These are phyloP conservation scores for Calophaca sinica DNA, from an alignment of 306 rosid genomes.

Conservation along the genomic window DNA sequence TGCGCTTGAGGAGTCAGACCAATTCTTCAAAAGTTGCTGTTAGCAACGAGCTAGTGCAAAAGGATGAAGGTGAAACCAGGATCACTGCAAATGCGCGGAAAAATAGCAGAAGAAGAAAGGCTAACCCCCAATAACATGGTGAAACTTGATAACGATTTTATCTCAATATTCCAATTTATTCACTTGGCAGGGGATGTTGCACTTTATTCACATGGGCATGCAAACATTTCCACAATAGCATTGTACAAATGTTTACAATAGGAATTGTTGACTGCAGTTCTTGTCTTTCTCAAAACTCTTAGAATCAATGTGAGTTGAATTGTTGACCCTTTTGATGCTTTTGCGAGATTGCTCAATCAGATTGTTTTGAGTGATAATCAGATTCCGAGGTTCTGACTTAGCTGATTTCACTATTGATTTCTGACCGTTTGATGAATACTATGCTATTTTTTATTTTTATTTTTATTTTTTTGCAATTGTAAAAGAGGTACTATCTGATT, in stretches of 20 bases:
- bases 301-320: too few species aligned
- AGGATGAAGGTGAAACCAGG: constrained; percentile 8
- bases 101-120: constrained; percentile 25
- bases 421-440: constrained; percentile 32
- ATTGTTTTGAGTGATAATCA: constrained; percentile 31
- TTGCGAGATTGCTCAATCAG: constrained; percentile 36
- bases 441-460: not conserved
- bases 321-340: constrained; percentile 51
- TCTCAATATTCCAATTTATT: too few species aligned
- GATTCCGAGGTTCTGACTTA: constrained; percentile 23
- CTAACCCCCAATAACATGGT: constrained; percentile 22
- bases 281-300: too few species aligned
- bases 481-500: constrained; percentile 17
- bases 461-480: constrained; percentile 12
- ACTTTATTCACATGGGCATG: too few species aligned
- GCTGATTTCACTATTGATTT: constrained; percentile 26
- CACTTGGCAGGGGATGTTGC: too few species aligned
- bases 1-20: constrained; percentile 22
- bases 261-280: too few species aligned
- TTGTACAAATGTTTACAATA: too few species aligned
- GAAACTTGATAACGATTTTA: not conserved
- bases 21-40: constrained; percentile 34
- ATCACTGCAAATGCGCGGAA: constrained; percentile 22
- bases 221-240: too few species aligned
- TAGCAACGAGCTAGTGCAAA: constrained; percentile 25